These are phyloP conservation scores for Barnettozyma sp. DNA, from an alignment of 805 yeast species.

Conservation along the genomic window DNA sequence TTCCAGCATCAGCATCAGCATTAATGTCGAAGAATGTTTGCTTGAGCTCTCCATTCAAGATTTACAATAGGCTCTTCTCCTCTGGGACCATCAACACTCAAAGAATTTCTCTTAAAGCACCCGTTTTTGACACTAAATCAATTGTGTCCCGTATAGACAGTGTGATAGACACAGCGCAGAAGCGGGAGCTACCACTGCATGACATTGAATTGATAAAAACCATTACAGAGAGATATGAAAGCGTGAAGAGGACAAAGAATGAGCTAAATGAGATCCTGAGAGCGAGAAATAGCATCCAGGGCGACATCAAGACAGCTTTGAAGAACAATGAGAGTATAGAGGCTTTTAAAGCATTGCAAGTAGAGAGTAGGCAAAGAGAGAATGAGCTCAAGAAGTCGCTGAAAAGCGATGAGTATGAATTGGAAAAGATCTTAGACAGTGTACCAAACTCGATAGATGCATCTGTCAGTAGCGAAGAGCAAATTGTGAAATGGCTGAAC, in stretches of 20 bases:
- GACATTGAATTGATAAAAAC: slow-evolving; percentile 22
- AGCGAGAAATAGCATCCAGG: slow-evolving; percentile 26
- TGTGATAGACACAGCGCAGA: slow-evolving; percentile 26
- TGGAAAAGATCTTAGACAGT: slow-evolving; percentile 36
- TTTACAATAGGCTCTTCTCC: background rate
- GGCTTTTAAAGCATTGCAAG: slow-evolving; percentile 12
- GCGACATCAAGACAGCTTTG: slow-evolving; percentile 21
- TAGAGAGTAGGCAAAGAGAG: slow-evolving; percentile 16
- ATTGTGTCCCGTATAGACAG: slow-evolving; percentile 25
- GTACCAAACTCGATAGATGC: slow-evolving; percentile 60
- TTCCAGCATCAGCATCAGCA: too few species aligned
- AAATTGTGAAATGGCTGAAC: slow-evolving; percentile 48
- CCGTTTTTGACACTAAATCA: slow-evolving; percentile 30
- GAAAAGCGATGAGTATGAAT: slow-evolving; percentile 28
- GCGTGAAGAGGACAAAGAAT: slow-evolving; percentile 16
- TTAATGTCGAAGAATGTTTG: background rate
- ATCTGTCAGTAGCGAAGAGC: slow-evolving; percentile 36
- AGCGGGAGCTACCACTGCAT: slow-evolving; percentile 25
- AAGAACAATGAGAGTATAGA: slow-evolving; percentile 14
- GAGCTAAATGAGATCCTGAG: slow-evolving; percentile 26
- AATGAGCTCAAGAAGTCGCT: slow-evolving; percentile 17
- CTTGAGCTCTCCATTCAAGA: background rate
- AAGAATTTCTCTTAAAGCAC: slow-evolving; percentile 22
- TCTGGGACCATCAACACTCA: background rate
- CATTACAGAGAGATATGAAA: slow-evolving; percentile 25